Base-by-base conservation (phyloP, 768 basidiomycete species). In the Pluteus cervinus region DNA sequence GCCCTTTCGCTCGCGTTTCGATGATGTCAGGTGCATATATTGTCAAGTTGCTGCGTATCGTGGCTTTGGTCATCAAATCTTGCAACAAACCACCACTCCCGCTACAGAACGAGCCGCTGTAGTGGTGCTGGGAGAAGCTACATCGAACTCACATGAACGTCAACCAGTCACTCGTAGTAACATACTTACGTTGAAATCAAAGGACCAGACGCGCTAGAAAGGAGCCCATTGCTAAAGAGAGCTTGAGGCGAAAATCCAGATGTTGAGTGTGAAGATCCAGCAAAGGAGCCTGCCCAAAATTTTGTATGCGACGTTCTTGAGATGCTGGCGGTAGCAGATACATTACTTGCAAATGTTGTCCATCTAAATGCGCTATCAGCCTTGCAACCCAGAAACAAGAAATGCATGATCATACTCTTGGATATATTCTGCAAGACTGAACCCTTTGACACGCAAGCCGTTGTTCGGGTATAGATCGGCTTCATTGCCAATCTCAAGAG, bases 401-500 rank as follows among this genome's bases (percentile, higher is more conserved):
- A 26, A 36, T 35, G 5, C 11, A 41, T 10, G n/a, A 11, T 60
- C 70, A 37, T 50, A 78, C 78, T 78, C 63, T 34, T 51, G 36
- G 21, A 73, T 66, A 46, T 76, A 78, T 52, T 73, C 56, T 5
- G 55, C 45, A 16, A 65, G 52, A 33, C 51, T 69, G 46, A 11
- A 45, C 52, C 4, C 49, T 47, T 23, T 61, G 36, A 34, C 76
- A 61, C 9, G 57, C 51, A n/a, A n/a, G 2, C 69, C 71, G 39
- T 75, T 74, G 38, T 56, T 57, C 14, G 24, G 29, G 51, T 78
- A 81, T 8, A 79, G 50, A 51, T 81, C 75, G 0, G 77, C 61
- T 54, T 81, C 76, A 35, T 82, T 80, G 8, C 79, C 79, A 31
- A 77, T 66, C 47, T 81, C 76, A 37, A 81, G 61, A n/a, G 68